Conservation (phyloP, 805 yeast genomes). For the Lipomyces japonicus region DNA sequence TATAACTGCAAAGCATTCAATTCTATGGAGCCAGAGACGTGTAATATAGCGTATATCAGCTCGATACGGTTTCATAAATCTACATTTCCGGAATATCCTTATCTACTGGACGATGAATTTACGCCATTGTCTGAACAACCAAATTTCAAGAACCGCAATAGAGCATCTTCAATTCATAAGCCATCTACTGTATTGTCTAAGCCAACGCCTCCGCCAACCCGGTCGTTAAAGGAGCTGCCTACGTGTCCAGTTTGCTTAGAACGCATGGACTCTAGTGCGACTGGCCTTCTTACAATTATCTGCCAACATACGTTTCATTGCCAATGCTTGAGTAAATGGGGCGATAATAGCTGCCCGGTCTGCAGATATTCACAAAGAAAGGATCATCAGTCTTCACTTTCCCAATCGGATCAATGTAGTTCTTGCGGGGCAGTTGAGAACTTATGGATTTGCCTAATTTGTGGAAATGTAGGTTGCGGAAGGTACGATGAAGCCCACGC, state of each 20-base stretch:
- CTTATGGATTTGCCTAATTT: constrained; percentile 83
- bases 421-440: constrained; percentile 58
- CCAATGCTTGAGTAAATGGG: constrained; percentile 82
- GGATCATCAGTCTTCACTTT: constrained; percentile 21
- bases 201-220: constrained; percentile 32
- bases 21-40: constrained; percentile 83
- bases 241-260: constrained; percentile 93
- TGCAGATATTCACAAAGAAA: constrained; percentile 67
- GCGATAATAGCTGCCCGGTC: constrained; percentile 76
- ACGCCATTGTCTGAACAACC: constrained; percentile 39
- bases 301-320: constrained; percentile 95
- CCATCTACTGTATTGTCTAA: constrained; percentile 18
- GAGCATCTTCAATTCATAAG: constrained; percentile 20
- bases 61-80: constrained; percentile 46
- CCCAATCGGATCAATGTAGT: constrained; percentile 41
- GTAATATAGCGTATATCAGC: constrained; percentile 71
- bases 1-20: constrained; percentile 75
- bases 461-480: constrained; percentile 92
- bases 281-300: constrained; percentile 82
- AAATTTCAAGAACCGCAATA: constrained; percentile 3
- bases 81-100: constrained; percentile 52
- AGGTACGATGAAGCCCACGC: constrained; percentile 85
- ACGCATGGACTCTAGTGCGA: constrained; percentile 72
- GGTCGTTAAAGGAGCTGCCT: constrained; percentile 59
- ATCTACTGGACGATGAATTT: constrained; percentile 69